A percentile compares a stretch with the other conserved stretches of the same genome.
phyloP scores from a whole-genome alignment of 192 early-diverging fungal species.

The Tieghemiomyces parasiticus region DNA sequence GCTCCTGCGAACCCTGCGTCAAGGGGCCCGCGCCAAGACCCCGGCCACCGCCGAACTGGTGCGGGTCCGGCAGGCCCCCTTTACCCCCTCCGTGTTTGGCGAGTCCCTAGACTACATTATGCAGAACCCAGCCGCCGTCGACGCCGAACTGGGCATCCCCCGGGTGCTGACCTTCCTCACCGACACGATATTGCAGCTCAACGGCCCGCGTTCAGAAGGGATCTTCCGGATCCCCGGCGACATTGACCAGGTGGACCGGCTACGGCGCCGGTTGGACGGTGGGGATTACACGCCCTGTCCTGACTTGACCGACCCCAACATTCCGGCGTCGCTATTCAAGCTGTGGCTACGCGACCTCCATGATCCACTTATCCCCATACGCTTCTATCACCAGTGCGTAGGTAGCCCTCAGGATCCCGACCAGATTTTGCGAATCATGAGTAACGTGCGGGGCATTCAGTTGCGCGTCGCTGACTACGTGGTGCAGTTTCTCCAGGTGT shows the following conservation, averaged over 20 bases:
- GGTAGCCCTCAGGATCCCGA: constrained; percentile 35
- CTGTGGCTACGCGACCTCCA: constrained; percentile 89
- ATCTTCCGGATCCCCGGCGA: constrained; percentile 95
- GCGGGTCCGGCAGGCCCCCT: constrained; percentile 62
- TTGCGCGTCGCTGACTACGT: constrained; percentile 59
- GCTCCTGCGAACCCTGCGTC: constrained; percentile 52
- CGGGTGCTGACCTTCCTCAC: constrained; percentile 69
- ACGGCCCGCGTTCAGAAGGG: constrained; percentile 73
- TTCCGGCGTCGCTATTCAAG: constrained; percentile 82
- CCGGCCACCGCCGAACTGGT: constrained; percentile 52
- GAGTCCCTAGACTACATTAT: constrained; percentile 79
- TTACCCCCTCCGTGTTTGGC: constrained; percentile 78
- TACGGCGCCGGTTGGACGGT: constrained; percentile 71
- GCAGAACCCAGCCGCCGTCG: constrained; percentile 25
- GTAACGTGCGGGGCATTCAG: constrained; percentile 38
- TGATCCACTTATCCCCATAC: constrained; percentile 73
- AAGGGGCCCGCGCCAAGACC: constrained; percentile 67
- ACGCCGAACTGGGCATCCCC: constrained; percentile 44
- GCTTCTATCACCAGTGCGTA: constrained; percentile 67
- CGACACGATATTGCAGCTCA: constrained; percentile 51
- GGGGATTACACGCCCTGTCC: constrained; percentile 47
- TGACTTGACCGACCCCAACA: constrained; percentile 75
- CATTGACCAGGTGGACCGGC: constrained; percentile 57
- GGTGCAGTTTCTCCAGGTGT: constrained; percentile 66
- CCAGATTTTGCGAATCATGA: constrained; percentile 32